Base-by-base conservation (phyloP, 2,329 filamentous ascomycete species). In the Rugonectria rugulosa region DNA sequence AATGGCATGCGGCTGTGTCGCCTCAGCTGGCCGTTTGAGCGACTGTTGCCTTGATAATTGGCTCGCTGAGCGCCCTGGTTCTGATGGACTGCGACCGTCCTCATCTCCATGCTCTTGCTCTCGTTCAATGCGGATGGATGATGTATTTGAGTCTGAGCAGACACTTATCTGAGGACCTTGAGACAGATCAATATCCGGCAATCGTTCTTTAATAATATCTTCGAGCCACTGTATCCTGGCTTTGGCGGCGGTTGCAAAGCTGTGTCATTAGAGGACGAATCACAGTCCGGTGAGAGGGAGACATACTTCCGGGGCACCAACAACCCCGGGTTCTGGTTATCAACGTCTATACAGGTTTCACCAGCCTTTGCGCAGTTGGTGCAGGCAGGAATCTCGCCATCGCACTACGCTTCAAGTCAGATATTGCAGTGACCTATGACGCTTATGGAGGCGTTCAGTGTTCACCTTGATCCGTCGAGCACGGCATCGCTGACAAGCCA, bases 401-500 rank as follows among this genome's bases (percentile, higher is more conserved):
- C 74, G 36, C 73, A 75, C 72, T 75, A 31, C n/a, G n/a, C n/a
- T 49, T 15, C 23, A 4, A 27, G 5, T 34, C 11, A 46, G 21
- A 20, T 8, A 31, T 26, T 32, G 40, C 29, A 36, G 40, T 21
- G 31, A 9, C 44, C n/a, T n/a, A n/a, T n/a, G n/a, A n/a, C n/a
- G n/a, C n/a, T 17, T 14, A 14, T 17, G 17, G 27, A 2, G 12
- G 15, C n/a, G 19, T 20, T 5, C 5, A 23, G 21, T 10, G 7
- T 42, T 41, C 4, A 73, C 73, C 68, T 76, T 76, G 32, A 76
- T 69, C 24, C 72, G 70, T 38, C 73, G 69, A 3, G 61, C 57
- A 27, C 74, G 68, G 57, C 73, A 76, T 44, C 73, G 67, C 17
- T 66, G 68, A 53, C 73, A 76, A 5, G 74, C 74, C 23, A 75